Evolutionary conservation across 2,329 filamentous ascomycete species (phyloP).

Genomic region (Alternaria postmessia): DNA sequence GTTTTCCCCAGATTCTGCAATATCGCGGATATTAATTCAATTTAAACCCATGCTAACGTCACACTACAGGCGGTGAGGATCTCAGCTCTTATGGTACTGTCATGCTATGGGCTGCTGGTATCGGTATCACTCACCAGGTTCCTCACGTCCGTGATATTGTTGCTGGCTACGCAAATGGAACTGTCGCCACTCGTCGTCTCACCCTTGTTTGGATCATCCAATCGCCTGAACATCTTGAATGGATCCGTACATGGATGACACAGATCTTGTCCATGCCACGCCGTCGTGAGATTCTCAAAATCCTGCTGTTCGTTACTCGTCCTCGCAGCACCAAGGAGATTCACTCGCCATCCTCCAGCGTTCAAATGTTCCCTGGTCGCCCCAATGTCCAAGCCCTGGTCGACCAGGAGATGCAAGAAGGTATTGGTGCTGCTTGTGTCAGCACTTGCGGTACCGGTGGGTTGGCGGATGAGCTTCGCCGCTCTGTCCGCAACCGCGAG

Average conservation of each 20-base stretch:
- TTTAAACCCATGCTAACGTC: constrained; percentile 37
- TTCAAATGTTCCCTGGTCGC: constrained; percentile 91
- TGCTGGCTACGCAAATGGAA: constrained; percentile 68
- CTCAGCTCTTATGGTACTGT: constrained; percentile 92
- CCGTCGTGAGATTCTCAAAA: constrained; percentile 81
- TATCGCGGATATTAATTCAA: constrained; percentile 36
- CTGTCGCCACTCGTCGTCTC: constrained; percentile 80
- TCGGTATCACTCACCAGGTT: constrained; percentile 94
- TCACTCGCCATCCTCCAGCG: constrained; percentile 75
- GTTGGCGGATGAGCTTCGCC: constrained; percentile 77
- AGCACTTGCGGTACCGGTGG: constrained; percentile 79
- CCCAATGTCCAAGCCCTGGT: constrained; percentile 84
- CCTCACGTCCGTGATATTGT: constrained; percentile 79
- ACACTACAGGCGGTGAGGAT: constrained; percentile 70
- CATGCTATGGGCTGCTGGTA: constrained; percentile 89
- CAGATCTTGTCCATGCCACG: constrained; percentile 81
- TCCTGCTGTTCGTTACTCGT: constrained; percentile 89
- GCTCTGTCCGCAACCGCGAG: constrained; percentile 71
- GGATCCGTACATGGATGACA: constrained; percentile 92
- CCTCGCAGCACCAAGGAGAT: constrained; percentile 86
- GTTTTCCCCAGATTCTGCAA: constrained; percentile 34
- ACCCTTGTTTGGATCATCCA: constrained; percentile 93
- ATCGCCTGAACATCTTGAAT: constrained; percentile 86
- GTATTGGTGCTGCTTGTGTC: constrained; percentile 88
- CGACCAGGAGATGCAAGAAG: constrained; percentile 79